Conservation (phyloP, 257 asterid species). For the Coffea canephora region DNA sequence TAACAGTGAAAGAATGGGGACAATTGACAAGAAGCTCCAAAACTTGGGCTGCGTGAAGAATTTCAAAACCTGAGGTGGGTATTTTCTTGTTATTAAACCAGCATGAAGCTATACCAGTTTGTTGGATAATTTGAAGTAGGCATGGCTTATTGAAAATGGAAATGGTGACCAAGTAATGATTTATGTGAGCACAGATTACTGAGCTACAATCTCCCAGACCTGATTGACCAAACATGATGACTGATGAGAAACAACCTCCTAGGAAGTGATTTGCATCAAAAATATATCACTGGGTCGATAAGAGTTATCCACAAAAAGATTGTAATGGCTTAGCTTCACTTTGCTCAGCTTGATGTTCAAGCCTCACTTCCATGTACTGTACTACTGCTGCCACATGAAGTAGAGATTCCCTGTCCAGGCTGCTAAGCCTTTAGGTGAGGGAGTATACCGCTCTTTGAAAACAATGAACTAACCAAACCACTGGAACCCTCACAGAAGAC, state of each 20-base stretch:
- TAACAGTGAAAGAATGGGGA: constrained; percentile 14
- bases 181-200: constrained; percentile 45
- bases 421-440: constrained; percentile 18
- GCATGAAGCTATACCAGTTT: constrained; percentile 32
- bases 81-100: constrained; percentile 33
- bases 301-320: constrained; percentile 26
- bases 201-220: constrained; percentile 35
- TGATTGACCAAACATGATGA: constrained; percentile 35
- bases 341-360: constrained; percentile 51
- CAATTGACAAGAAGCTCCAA: constrained; percentile 43
- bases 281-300: constrained; percentile 25
- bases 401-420: constrained; percentile 22
- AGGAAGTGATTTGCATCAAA: constrained; percentile 38
- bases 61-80: constrained; percentile 22
- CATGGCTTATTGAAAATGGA: constrained; percentile 43
- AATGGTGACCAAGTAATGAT: constrained; percentile 37
- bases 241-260: constrained; percentile 28
- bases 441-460: constrained; percentile 12
- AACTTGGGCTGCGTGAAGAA: constrained; percentile 32
- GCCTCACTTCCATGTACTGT: constrained; percentile 43
- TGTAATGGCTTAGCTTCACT: constrained; percentile 12
- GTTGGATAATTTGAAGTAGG: constrained; percentile 23
- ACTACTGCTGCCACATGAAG: constrained; percentile 24
- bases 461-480: constrained; percentile 25
- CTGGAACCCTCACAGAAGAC: constrained; percentile 32